phyloP scores from a whole-genome alignment of 2,329 filamentous ascomycete species.

The Arthrobotrys conoides region DNA sequence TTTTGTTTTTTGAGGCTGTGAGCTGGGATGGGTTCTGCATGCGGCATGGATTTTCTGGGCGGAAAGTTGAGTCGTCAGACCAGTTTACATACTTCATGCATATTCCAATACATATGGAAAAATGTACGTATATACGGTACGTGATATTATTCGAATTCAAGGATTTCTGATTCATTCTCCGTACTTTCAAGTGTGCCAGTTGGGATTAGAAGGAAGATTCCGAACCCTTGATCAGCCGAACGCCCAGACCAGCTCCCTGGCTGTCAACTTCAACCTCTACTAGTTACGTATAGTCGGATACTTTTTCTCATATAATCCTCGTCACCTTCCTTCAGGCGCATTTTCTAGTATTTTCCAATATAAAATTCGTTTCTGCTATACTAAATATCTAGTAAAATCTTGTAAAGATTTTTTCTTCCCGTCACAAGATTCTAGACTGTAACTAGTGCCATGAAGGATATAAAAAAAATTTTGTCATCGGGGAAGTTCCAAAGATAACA shows the following conservation, averaged over 20 bases:
- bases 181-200: neutral
- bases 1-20: neutral
- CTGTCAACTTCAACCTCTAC: neutral
- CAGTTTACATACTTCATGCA: neutral
- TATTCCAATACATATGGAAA: too few relatives aligned
- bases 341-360: neutral
- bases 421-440: too few relatives aligned
- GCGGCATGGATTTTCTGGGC: neutral
- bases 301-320: neutral
- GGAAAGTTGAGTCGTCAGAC: conserved; percentile 22
- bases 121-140: too few relatives aligned
- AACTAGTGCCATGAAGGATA: too few relatives aligned
- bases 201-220: neutral
- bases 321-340: neutral
- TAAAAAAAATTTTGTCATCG: too few relatives aligned
- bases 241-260: neutral
- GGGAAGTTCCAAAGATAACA: too few relatives aligned
- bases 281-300: neutral
- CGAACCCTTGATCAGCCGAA: neutral
- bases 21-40: neutral
- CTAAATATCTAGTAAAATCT: neutral
- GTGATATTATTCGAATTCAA: neutral
- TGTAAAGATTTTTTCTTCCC: neutral
- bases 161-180: neutral
- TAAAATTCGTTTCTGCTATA: neutral